Evolutionary conservation across 805 yeast species (phyloP).

Genomic region (Nakazawaea peltata): DNA sequence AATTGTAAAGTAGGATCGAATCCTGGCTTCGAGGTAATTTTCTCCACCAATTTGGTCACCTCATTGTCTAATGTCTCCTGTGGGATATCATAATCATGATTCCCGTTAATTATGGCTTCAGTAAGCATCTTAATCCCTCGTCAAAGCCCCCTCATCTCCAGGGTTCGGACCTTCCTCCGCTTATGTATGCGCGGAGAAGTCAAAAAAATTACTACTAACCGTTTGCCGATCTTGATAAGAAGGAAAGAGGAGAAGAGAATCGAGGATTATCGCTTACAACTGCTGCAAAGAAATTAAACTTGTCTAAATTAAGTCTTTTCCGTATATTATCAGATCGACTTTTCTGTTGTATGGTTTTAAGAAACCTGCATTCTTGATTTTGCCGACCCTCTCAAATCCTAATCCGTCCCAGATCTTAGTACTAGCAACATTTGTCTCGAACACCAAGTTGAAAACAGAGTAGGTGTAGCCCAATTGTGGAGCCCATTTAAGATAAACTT

Average conservation of each 20-base stretch:
- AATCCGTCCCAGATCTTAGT: slow-evolving; percentile 72
- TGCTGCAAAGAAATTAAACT: too few relatives aligned
- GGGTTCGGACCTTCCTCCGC: too few relatives aligned
- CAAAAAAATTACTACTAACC: too few relatives aligned
- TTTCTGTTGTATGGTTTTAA: slow-evolving; percentile 55
- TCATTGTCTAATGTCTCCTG: slow-evolving; percentile 19
- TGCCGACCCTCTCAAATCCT: slow-evolving; percentile 77
- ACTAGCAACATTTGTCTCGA: slow-evolving; percentile 73
- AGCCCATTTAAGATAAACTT: slow-evolving; percentile 60
- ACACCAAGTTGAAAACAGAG: slow-evolving; percentile 84
- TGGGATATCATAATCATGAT: slow-evolving; percentile 18
- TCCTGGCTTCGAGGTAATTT: slow-evolving; percentile 15
- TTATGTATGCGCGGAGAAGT: too few relatives aligned
- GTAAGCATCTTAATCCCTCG: slow-evolving; percentile 6
- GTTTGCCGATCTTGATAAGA: too few relatives aligned
- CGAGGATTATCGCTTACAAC: too few relatives aligned
- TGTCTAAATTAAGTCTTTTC: slow-evolving; percentile 42
- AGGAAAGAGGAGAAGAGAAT: too few relatives aligned
- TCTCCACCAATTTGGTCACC: slow-evolving; percentile 13
- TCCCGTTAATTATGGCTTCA: slow-evolving; percentile 13
- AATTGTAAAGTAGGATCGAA: slow-evolving; percentile 23
- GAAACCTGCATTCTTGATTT: slow-evolving; percentile 63
- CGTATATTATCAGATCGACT: slow-evolving; percentile 74
- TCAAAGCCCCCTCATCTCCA: too few relatives aligned
- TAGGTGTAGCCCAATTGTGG: slow-evolving; percentile 73